Evolutionary conservation across 805 yeast genomes (phyloP), one percentile per base, ranked within the genome.

Genomic region (Helenozyma baotianmanensis): DNA sequence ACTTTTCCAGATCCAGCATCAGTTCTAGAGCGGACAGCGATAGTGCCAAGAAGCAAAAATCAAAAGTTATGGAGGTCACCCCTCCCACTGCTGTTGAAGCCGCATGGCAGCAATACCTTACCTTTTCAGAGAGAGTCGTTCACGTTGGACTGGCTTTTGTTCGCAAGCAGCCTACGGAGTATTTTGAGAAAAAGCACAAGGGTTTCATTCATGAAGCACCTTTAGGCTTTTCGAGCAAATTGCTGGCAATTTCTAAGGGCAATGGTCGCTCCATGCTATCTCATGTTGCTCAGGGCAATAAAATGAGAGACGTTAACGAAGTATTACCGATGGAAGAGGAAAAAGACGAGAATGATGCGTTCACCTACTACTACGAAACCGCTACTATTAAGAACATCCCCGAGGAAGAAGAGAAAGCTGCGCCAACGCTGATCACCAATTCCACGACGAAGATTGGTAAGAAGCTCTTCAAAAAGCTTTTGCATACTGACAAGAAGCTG

Each of bases 161-260:
- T 2, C 56, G 64, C 5, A 57, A 62, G 31, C 60, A 70, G 7
- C 50, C 62, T 2, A 72, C 76, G 0, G 78, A 71, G 5, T 29
- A 39, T 0, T 69, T 82, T 42, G 86, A 80, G 40, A 75, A 64
- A 53, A 78, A 68, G 38, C 66, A 69, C 38, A 72, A 64, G 43
- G 85, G 85, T 0, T 59, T 65, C 41, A 49, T 81, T 14, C 75
- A 72, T 27, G 82, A 78, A 40, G 65, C 81, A 1, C 83, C 84
- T 0, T 53, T 78, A 24, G 78, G 76, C 3, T 45, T 52, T 35
- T 46, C 42, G 9, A 56, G 48, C 29, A 48, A 50, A 31, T 30
- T 54, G 21, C 57, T 52, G 35, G 39, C 50, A 3, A 35, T 43
- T 2, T 30, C 36, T 14, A 39, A 37, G 9, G 36, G 50, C 10